Percentiles rank a stretch among this genome's conserved stretches.
Evolutionary conservation across 2,329 filamentous ascomycete species (phyloP).

Genomic region (Laburnicola sp.): DNA sequence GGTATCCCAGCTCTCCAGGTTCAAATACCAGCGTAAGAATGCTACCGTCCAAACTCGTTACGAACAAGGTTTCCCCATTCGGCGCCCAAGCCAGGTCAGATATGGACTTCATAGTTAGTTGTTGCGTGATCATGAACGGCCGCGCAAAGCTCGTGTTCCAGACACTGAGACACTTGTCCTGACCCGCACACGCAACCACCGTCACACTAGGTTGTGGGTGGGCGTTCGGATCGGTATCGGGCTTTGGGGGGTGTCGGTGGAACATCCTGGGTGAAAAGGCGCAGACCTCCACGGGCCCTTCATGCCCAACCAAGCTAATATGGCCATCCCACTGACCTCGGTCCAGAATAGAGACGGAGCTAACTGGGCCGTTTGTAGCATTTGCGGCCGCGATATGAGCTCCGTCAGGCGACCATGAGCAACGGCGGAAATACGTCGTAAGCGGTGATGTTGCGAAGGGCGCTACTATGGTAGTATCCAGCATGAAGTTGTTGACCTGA

Average conservation of each 20-base stretch:
- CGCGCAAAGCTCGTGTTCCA: constrained; percentile 97
- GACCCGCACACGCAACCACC: constrained; percentile 93
- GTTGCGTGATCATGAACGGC: constrained; percentile 86
- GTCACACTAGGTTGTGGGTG: constrained; percentile 65
- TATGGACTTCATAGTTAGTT: constrained; percentile 86
- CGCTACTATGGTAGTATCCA: constrained; percentile 85
- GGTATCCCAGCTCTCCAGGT: constrained; percentile 84
- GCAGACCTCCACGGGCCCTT: constrained; percentile 95
- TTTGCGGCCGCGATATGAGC: constrained; percentile 97
- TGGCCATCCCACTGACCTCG: constrained; percentile 92
- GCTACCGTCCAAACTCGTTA: constrained; percentile 85
- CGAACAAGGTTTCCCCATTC: constrained; percentile 83
- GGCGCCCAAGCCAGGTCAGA: constrained; percentile 94
- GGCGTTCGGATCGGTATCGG: constrained; percentile 53
- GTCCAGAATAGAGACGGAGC: constrained; percentile 93
- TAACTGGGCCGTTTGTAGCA: constrained; percentile 94
- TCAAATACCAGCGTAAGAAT: constrained; percentile 83
- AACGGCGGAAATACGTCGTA: constrained; percentile 94
- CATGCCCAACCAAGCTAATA: constrained; percentile 95
- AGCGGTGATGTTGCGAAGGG: constrained; percentile 91
- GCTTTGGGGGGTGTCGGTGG: constrained; percentile 65
- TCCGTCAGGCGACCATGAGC: constrained; percentile 96
- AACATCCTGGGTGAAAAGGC: constrained; percentile 95
- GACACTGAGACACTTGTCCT: constrained; percentile 93
- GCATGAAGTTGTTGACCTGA: constrained; percentile 93